Evolutionary conservation across 129 eudicot species (phyloP).

Genomic region (Calendula officinalis): DNA sequence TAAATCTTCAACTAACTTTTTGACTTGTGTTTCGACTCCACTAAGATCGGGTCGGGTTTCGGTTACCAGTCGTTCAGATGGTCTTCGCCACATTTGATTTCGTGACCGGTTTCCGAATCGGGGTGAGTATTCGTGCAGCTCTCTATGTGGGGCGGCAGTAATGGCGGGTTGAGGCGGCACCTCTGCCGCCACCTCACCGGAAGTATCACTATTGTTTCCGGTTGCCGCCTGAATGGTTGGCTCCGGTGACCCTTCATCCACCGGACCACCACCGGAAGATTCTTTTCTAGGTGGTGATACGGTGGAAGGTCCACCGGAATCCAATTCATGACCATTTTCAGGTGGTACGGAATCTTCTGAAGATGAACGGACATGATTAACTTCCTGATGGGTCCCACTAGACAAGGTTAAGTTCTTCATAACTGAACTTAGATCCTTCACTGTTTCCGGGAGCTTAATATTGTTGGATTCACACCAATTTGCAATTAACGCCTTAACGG

Average conservation of each 20-base stretch:
- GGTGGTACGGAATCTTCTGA: slow-evolving; percentile 64
- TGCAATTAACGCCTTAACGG: slow-evolving; percentile 90
- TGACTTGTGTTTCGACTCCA: slow-evolving; percentile 63
- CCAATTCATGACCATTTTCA: slow-evolving; percentile 41
- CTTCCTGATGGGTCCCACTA: no score
- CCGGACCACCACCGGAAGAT: slow-evolving; percentile 29
- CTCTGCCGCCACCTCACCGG: slow-evolving; percentile 61
- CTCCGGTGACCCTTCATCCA: slow-evolving; percentile 39
- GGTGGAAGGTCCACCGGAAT: slow-evolving; percentile 40
- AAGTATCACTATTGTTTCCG: slow-evolving; percentile 48
- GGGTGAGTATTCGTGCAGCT: slow-evolving; percentile 44
- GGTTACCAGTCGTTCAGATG: slow-evolving; percentile 46
- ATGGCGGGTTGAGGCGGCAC: slow-evolving; percentile 37
- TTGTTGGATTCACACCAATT: slow-evolving; percentile 85
- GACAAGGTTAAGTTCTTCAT: slow-evolving; percentile 45
- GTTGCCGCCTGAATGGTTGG: slow-evolving; percentile 36
- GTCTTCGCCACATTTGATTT: slow-evolving; percentile 62
- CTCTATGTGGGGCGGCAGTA: slow-evolving; percentile 42
- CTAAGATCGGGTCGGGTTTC: slow-evolving; percentile 61
- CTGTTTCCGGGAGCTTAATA: slow-evolving; percentile 79
- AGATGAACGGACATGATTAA: slow-evolving; percentile 55
- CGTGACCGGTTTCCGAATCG: slow-evolving; percentile 52
- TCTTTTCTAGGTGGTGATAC: slow-evolving; percentile 27
- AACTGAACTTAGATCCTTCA: slow-evolving; percentile 39
- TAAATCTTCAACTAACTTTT: slow-evolving; percentile 52